These are phyloP conservation scores for Plasmodium sp. DNA, from an alignment of 169 alveolate species.

Conservation along the genomic window DNA sequence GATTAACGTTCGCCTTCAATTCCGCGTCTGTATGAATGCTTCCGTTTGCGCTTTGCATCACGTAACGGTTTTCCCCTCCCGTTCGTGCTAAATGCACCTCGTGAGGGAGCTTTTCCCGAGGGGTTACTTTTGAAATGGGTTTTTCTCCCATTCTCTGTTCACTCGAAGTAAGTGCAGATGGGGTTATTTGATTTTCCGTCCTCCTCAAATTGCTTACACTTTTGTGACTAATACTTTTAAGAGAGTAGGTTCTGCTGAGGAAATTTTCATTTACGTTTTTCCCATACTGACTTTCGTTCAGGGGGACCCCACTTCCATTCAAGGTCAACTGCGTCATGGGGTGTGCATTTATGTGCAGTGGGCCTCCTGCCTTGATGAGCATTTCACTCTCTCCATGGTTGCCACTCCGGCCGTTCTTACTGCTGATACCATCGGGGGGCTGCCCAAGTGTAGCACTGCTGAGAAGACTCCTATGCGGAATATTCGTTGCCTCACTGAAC, in stretches of 20 bases:
- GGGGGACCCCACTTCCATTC: neutral
- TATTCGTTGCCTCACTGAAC: neutral
- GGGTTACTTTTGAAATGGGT: neutral
- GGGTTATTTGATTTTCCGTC: neutral
- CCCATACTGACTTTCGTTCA: neutral
- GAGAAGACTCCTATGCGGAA: neutral
- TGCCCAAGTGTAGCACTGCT: neutral
- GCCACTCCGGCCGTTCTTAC: neutral
- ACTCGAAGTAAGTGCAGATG: neutral
- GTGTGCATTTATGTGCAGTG: neutral
- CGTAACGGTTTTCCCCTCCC: neutral
- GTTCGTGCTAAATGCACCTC: neutral
- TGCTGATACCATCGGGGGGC: neutral
- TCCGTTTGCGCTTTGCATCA: neutral
- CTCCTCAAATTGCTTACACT: neutral
- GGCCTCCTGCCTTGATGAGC: neutral
- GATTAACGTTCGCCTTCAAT: neutral
- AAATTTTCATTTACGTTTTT: neutral
- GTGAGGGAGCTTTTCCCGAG: neutral
- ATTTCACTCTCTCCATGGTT: neutral
- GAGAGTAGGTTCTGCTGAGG: slow-evolving; percentile 6
- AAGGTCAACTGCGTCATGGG: neutral
- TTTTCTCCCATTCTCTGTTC: neutral
- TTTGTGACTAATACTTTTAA: slow-evolving; percentile 1
- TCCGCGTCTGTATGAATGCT: neutral